phyloP scores from a whole-genome alignment of 1,284 basidiomycete genomes.

The Flammula alnicola region DNA sequence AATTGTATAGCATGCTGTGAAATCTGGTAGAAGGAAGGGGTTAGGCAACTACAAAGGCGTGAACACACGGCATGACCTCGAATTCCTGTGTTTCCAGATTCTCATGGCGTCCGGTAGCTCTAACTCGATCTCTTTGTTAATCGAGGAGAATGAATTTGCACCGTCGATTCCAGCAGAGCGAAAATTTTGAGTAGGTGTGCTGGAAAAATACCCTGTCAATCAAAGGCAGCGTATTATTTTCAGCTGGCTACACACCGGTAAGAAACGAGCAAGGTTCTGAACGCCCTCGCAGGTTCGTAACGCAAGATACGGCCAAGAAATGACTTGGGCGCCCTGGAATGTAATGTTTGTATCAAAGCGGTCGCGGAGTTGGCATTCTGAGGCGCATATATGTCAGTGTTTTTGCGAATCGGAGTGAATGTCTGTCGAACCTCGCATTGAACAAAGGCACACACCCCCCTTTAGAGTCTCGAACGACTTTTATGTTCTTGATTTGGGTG shows the following conservation, averaged over 20 bases:
- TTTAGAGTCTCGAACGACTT: conserved; percentile 75
- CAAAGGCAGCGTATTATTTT: neutral
- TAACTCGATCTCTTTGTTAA: conserved; percentile 37
- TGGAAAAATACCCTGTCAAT: conserved; percentile 22
- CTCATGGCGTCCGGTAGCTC: conserved; percentile 60
- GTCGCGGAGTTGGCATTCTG: conserved; percentile 65
- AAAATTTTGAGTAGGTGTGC: conserved; percentile 49
- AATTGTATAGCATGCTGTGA: conserved; percentile 58
- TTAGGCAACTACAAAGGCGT: neutral
- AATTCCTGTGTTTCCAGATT: conserved; percentile 46
- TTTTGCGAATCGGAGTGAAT: conserved; percentile 7
- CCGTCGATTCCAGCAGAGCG: conserved; percentile 30
- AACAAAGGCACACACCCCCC: conserved; percentile 81
- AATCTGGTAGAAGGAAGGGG: conserved; percentile 42
- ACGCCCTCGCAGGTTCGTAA: conserved; percentile 79
- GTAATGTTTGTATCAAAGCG: conserved; percentile 61
- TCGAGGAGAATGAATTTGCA: conserved; percentile 13
- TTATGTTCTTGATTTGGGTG: conserved; percentile 66
- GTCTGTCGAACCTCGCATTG: conserved; percentile 68
- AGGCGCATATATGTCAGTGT: conserved; percentile 24
- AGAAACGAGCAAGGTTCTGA: conserved; percentile 71
- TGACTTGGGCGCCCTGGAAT: conserved; percentile 54
- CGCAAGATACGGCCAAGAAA: conserved; percentile 74
- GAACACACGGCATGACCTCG: conserved; percentile 41
- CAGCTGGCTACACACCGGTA: conserved; percentile 55